Evolutionary conservation across 2,329 filamentous ascomycete genomes (phyloP).

Genomic region (Sordariomycetes sp.): DNA sequence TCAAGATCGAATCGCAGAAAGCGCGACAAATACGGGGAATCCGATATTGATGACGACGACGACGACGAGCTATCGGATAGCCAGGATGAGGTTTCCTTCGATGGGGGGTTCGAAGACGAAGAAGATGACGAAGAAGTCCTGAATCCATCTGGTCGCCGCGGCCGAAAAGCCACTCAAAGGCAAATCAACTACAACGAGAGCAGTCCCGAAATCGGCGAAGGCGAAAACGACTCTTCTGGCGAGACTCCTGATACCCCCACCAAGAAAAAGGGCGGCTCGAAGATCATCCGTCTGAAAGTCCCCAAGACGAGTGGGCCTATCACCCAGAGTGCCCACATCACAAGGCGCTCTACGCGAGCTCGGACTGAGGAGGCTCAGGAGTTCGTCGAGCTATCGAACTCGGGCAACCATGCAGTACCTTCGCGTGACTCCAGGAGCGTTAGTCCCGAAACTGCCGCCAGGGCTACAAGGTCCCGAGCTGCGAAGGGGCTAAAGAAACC

Average conservation of each 20-base stretch:
- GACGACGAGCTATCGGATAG: slow-evolving; percentile 32
- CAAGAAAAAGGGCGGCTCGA: slow-evolving; percentile 14
- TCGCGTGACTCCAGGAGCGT: slow-evolving; percentile 40
- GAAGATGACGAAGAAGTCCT: slow-evolving; percentile 28
- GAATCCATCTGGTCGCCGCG: slow-evolving; percentile 35
- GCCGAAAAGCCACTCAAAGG: slow-evolving; percentile 35
- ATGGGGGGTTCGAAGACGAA: slow-evolving; percentile 26
- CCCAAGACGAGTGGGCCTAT: slow-evolving; percentile 16
- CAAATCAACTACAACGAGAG: slow-evolving; percentile 36
- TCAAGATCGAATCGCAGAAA: slow-evolving; percentile 23
- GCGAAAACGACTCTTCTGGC: slow-evolving; percentile 8
- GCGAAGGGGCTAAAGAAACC: slow-evolving; percentile 38
- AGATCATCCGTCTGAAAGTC: slow-evolving; percentile 34
- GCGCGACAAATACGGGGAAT: slow-evolving; percentile 39
- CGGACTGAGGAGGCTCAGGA: slow-evolving; percentile 43
- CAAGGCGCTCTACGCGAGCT: slow-evolving; percentile 39
- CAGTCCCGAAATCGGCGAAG: slow-evolving; percentile 24
- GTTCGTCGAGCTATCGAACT: slow-evolving; percentile 47
- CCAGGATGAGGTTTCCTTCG: slow-evolving; percentile 42
- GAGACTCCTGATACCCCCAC: slow-evolving; percentile 13
- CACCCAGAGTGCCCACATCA: slow-evolving; percentile 9
- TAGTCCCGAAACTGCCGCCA: slow-evolving; percentile 40
- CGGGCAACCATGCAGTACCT: slow-evolving; percentile 44
- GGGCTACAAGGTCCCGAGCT: slow-evolving; percentile 32
- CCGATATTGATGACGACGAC: slow-evolving; percentile 53